A percentile compares a stretch with the other conserved stretches of the same genome.
Conservation (phyloP, 495 filamentous ascomycete genomes). For the Lophiotrema nucula region DNA sequence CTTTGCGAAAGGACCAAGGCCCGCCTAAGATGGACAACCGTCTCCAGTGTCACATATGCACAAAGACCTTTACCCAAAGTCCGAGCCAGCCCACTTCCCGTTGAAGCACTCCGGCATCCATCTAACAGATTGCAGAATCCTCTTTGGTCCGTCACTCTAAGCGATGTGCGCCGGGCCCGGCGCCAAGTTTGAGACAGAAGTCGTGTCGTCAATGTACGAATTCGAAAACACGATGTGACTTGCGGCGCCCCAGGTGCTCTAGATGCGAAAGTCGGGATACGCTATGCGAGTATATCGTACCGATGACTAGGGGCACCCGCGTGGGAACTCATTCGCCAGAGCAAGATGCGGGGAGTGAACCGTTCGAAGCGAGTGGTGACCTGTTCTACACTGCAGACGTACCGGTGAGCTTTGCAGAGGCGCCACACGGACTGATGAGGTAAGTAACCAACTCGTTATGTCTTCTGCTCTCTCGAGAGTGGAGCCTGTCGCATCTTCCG, state of each 20-base stretch:
- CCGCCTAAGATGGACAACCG: constrained; percentile 13
- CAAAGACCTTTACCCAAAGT: constrained; percentile 31
- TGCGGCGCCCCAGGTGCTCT: constrained; percentile 42
- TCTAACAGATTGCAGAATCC: constrained; percentile 31
- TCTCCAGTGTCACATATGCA: constrained; percentile 20
- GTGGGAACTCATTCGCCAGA: background rate
- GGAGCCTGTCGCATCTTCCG: no score
- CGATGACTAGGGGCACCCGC: constrained; percentile 22
- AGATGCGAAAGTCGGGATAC: constrained; percentile 40
- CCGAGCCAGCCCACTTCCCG: background rate
- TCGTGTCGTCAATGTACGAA: constrained; percentile 43
- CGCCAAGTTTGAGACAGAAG: constrained; percentile 35
- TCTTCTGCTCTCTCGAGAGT: no score
- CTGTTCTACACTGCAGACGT: background rate
- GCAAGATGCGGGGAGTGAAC: background rate
- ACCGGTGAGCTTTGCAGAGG: background rate
- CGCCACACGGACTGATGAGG: background rate
- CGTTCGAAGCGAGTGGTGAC: background rate
- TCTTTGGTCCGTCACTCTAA: constrained; percentile 40
- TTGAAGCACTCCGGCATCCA: background rate
- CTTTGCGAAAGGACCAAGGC: background rate
- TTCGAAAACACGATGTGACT: constrained; percentile 44
- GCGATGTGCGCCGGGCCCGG: constrained; percentile 27
- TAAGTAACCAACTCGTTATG: no score
- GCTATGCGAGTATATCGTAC: constrained; percentile 38